Base-by-base conservation (phyloP, 345 rosid genomes). In the Anastatica hierochuntica region DNA sequence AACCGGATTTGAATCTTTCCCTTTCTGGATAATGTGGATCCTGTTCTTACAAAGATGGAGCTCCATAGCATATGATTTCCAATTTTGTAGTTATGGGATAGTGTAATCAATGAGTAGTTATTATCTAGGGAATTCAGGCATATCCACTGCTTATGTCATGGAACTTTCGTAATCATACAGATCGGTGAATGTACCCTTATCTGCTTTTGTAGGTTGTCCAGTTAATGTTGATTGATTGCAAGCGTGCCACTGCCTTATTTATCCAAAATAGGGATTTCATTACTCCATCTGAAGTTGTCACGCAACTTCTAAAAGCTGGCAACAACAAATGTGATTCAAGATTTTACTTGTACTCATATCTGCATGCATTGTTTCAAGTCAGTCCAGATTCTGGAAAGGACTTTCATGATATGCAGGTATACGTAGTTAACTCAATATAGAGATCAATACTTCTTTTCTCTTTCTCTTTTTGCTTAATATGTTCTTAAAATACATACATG, bases 371-470 rank as follows among this genome's bases (percentile, higher is more conserved):
- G 49, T 94, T 80, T 75, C 87, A 80, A 82, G 92, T 69, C 49
- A 79, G 76, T 64, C 94, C 83, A 36, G 79, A 85, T 68, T 74
- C 73, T 35, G 99, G 97, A 67, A 88, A 61, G 71, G 97, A 88
- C 62, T 88, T 72, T 73, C 99, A 88, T 68, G 95, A 88, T 73
- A 81, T 94, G 89, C 99, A 85, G 97, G 99, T 85, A 72, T 40
- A 70, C n/a, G 44, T 59, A 44, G 37, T 19, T 14, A 38, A 52
- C 36, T 66, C 14, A 23, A 10, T 20, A 34, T 15, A 31, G 23
- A 7, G 6, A 39, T 45, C 10, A 12, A 17, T 29, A 10, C 24
- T 46, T 43, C 7, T 20, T 15, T 38, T 53, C 39, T 46, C 41
- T 53, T 46, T 45, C 35, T 37, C 60, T 33, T 53, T 50, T 30